Evolutionary conservation across 345 rosid species (phyloP), one percentile per base, ranked within the genome.

Genomic region (Pistacia atlantica): DNA sequence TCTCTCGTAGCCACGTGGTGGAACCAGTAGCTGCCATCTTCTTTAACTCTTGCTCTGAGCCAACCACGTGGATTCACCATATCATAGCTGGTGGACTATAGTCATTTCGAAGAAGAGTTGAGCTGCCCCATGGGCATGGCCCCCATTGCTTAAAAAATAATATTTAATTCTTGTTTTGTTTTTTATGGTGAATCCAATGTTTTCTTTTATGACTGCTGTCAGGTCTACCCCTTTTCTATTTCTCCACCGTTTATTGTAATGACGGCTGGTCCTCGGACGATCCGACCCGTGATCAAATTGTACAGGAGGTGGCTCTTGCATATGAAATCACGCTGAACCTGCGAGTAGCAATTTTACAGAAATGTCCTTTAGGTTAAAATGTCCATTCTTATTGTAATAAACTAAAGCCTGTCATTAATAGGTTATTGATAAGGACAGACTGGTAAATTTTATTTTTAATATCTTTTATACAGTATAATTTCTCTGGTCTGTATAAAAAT

Each of bases 11-110:
- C 67, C 70, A 75, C 68, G 80, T 72, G 82, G 79, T 51, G 75
- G 63, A 76, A 61, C 17, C 8, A 5, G 54, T 10, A 45, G 5
- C 16, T 18, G 77, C 72, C 71, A 72, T 3, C 73, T 4, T 20
- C 35, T 25, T 9, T 1, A 11, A 3, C 37, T 11, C 4, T 1
- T 35, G 31, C 35, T 31, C 3, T 48, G 49, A 67, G 37, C 75
- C 72, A 11, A 35, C 51, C 78, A 79, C 82, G 78, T 82, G 80
- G 80, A 56, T 11, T 61, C 38, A 5, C 62, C 45, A 7, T 3
- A 33, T 65, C 28, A 22, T 64, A 17, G 17, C 60, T 25, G 28
- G 68, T 28, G 80, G 78, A 64, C 63, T 33, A 4, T 9, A 17
- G 33, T 11, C 49, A 31, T 59, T 69, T 71, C n/a, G 22, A 28